Base-by-base conservation (phyloP, 1,284 basidiomycete genomes). In the Leccinum angustisporum region DNA sequence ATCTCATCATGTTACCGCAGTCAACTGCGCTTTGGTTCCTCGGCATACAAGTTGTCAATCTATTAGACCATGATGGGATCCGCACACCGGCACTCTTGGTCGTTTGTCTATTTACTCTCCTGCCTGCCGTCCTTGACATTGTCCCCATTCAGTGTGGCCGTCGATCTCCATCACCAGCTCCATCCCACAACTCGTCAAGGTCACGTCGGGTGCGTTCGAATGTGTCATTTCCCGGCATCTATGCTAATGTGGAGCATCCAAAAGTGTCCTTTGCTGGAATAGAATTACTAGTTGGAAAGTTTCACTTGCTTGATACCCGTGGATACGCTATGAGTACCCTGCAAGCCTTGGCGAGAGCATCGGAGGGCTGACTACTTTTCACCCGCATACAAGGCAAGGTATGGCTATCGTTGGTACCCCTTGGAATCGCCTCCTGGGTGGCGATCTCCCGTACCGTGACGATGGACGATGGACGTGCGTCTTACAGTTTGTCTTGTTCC, bases 201-300 rank as follows among this genome's bases (percentile, higher is more conserved):
- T 84, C 25, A 75, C 79, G 91, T 91, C 14, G 91, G 91, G 78
- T 88, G 73, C 62, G 79, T 76, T 11, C 10, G 2, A 48, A 40
- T 14, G 9, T 27, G 4, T 5, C 21, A 33, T 33, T 0, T n/a
- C 6, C 40, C 5, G n/a, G 1, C 14, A 11, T 2, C n/a, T 11
- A 5, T 36, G 21, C 54, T 66, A 4, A 61, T 33, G 31, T 1
- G 64, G n/a, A 6, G 21, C n/a, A 48, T 38, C 2, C 14, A 7
- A 2, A 14, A 87, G 87, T 89, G 21, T 84, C 88, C 0, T 93
- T 90, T 68, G 86, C 90, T 0, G 91, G 92, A 3, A 78, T 93
- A 0, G 87, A 86, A 3, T 93, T 88, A 76, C 77, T 94, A 30
- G 83, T 84, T 3, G 90, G 89, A 16, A 93, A 93, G 73, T 76